Evolutionary conservation across 345 rosid species (phyloP), one percentile per base, ranked within the genome.

Genomic region (Balakata baccata): DNA sequence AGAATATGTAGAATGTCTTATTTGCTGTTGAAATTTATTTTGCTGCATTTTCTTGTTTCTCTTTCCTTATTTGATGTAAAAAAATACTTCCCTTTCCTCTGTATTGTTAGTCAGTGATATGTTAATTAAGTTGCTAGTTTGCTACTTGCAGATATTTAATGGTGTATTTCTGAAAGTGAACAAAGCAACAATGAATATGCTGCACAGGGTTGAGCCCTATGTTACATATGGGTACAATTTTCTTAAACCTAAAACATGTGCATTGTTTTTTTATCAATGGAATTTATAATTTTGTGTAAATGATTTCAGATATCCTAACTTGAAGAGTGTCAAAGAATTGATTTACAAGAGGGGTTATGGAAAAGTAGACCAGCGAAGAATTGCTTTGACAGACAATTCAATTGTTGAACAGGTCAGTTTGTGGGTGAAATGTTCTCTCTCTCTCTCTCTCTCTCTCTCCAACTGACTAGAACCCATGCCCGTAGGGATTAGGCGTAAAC

Each of bases 121-220:
- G 37, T 39, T 63, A 63, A 18, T 63, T 63, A 18, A 63, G 10
- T 18, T 46, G 11, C 23, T 10, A 14, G 29, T 52, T 23, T 14
- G 10, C 2, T 18, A 16, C 16, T 52, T 29, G n/a, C 86, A 92
- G 98, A 94, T 94, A 5, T 94, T 92, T 73, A 94, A 92, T 57
- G 98, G 98, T 4, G 98, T 92, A 16, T 90, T 94, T 76, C 86
- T 94, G 18, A 94, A 90, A 78, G 98, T 94, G 20, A 94, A 90
- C 89, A 90, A 90, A 68, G 96, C 98, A 20, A 92, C 98, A 18
- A 60, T 92, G 84, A 92, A 94, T 71, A 92, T 92, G 98, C 89
- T 94, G 50, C 97, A 87, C 73, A 81, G 96, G 61, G 97, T 94
- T 79, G 97, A 90, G 75, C 98, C 97, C 20, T 94, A 92, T 81